phyloP scores from a whole-genome alignment of 75 land plant species.

The Azolla pinnata region DNA sequence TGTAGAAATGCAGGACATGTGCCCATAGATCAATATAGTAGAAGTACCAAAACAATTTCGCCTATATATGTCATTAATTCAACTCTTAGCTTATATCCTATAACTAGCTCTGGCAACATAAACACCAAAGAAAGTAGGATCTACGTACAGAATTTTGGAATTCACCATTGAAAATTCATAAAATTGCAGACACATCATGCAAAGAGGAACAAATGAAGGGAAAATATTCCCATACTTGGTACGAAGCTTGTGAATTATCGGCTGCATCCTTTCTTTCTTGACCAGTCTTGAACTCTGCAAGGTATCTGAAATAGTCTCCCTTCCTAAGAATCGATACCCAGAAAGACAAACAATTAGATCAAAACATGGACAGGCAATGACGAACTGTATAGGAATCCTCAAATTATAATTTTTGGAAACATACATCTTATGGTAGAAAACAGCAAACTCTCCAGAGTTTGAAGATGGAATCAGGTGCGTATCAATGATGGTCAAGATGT shows the following conservation, averaged over 20 bases:
- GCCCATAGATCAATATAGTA: no score
- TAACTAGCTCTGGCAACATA: no score
- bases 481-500: constrained; percentile 48
- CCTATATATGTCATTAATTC: no score
- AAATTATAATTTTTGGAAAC: not conserved
- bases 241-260: constrained; percentile 73
- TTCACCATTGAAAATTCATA: no score
- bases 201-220: not conserved
- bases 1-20: no score
- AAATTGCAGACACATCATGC: not conserved
- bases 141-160: no score
- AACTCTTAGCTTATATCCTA: no score
- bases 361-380: no score
- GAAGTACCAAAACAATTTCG: no score
- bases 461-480: constrained; percentile 46
- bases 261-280: constrained; percentile 83
- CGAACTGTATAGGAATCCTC: not conserved
- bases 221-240: constrained; percentile 41
- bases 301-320: constrained; percentile 90
- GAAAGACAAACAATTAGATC: no score
- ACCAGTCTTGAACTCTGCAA: constrained; percentile 84
- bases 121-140: no score
- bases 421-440: constrained; percentile 58
- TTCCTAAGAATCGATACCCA: constrained; percentile 42
- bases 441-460: constrained; percentile 42